Evolutionary conservation across 495 filamentous ascomycete species (phyloP).

Genomic region (Cairneyella variabilis): DNA sequence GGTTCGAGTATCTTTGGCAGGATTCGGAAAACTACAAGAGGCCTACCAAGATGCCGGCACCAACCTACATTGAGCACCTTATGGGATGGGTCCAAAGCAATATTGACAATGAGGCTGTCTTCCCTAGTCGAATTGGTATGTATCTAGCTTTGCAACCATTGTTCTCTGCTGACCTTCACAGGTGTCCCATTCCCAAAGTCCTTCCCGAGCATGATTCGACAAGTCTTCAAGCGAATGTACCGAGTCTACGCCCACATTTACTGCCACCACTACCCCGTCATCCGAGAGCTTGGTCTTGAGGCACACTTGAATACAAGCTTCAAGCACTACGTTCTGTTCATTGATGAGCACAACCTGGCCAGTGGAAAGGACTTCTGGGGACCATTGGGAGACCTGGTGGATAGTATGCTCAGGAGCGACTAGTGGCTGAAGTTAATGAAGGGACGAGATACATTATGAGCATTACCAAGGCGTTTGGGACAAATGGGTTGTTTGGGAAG

Average conservation of each 20-base stretch:
- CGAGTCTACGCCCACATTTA: slow-evolving; percentile 99
- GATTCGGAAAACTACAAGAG: slow-evolving; percentile 88
- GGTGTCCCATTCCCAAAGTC: slow-evolving; percentile 94
- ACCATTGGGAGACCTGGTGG: slow-evolving; percentile 92
- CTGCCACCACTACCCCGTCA: slow-evolving; percentile 98
- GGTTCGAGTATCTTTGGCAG: slow-evolving; percentile 99
- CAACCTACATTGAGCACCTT: slow-evolving; percentile 93
- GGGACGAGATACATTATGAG: not conserved
- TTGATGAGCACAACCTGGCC: slow-evolving; percentile 85
- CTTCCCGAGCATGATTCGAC: slow-evolving; percentile 79
- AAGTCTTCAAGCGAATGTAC: slow-evolving; percentile 98
- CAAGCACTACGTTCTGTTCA: slow-evolving; percentile 98
- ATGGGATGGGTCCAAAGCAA: slow-evolving; percentile 96
- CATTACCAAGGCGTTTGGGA: slow-evolving; percentile 19
- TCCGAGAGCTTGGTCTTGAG: slow-evolving; percentile 91
- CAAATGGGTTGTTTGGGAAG: slow-evolving; percentile 11
- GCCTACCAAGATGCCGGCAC: slow-evolving; percentile 96
- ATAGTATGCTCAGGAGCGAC: slow-evolving; percentile 94
- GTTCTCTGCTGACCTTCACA: slow-evolving; percentile 28
- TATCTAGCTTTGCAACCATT: not conserved
- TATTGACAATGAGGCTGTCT: slow-evolving; percentile 92
- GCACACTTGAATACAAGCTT: slow-evolving; percentile 98
- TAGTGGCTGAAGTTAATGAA: slow-evolving; percentile 33
- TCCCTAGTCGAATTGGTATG: slow-evolving; percentile 85
- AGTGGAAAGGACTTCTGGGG: slow-evolving; percentile 97